phyloP scores from a whole-genome alignment of 106 monocot genomes.

The Dendrobium chrysotoxum region DNA sequence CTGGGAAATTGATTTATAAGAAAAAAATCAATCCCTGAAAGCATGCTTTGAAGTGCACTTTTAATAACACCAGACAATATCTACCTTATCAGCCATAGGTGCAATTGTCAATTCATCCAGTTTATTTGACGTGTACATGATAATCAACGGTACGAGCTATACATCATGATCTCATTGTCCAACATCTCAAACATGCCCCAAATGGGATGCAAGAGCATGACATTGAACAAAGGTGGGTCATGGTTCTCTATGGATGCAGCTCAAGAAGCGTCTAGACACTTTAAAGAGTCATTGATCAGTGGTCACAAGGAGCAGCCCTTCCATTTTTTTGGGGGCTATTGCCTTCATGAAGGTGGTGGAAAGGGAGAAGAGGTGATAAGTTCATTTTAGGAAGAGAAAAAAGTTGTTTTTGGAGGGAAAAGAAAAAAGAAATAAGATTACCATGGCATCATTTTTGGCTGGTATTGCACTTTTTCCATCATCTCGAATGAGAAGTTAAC shows the following conservation, averaged over 20 bases:
- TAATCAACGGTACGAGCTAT: not conserved
- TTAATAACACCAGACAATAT: not conserved
- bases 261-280: not conserved
- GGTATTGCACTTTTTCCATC: not conserved
- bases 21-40: not conserved
- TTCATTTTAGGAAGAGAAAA: not conserved
- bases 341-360: not conserved
- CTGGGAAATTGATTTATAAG: not conserved
- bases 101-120: not conserved
- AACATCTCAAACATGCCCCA: not conserved
- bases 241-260: not conserved
- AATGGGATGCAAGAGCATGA: not conserved
- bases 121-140: not conserved
- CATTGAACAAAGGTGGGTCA: not conserved
- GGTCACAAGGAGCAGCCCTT: not conserved
- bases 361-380: not conserved
- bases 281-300: not conserved
- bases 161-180: not conserved
- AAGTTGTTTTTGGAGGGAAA: not conserved
- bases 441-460: not conserved
- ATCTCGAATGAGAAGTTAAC: not conserved
- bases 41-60: not conserved
- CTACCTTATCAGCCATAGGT: not conserved
- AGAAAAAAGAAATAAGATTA: not conserved
- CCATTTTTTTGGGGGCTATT: not conserved